Conservation (phyloP, 1,139 yeast species). For the Sugiyamaella novakii region DNA sequence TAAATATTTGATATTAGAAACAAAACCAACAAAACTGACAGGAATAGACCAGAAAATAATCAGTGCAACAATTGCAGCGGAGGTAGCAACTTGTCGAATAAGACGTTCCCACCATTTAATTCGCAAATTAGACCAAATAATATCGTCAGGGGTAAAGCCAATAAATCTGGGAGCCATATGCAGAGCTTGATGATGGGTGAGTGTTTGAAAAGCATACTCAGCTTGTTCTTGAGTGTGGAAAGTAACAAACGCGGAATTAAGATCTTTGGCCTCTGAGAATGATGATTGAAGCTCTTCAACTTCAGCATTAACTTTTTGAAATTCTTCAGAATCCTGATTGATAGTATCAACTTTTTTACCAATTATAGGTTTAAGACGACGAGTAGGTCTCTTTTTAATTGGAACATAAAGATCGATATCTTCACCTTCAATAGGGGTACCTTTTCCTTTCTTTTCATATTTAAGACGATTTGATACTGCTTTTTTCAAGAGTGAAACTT, state of each 20-base stretch:
- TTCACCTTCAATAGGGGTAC: constrained; percentile 46
- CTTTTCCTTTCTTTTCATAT: constrained; percentile 59
- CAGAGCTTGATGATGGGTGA: constrained; percentile 65
- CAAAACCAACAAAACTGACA: constrained; percentile 91
- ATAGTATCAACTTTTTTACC: constrained; percentile 89
- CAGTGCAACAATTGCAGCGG: constrained; percentile 56
- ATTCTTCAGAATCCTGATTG: constrained; percentile 63
- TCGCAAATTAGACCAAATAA: constrained; percentile 85
- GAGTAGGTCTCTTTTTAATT: constrained; percentile 73
- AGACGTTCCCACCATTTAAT: constrained; percentile 84
- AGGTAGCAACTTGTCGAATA: constrained; percentile 59
- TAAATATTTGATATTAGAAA: constrained; percentile 78
- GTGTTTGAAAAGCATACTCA: constrained; percentile 83
- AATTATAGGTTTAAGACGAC: constrained; percentile 61
- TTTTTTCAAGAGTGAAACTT: constrained; percentile 57
- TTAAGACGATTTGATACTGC: constrained; percentile 64
- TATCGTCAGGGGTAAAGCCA: constrained; percentile 77
- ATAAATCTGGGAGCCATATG: constrained; percentile 62
- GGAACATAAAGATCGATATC: constrained; percentile 70
- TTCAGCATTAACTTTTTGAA: constrained; percentile 68
- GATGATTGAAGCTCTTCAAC: constrained; percentile 60
- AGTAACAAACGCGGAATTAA: constrained; percentile 75
- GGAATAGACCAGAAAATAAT: constrained; percentile 92
- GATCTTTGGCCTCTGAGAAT: constrained; percentile 47
- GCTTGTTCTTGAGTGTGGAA: constrained; percentile 86